Conservation (phyloP, 495 filamentous ascomycete genomes). For the Paragyromitra xinjiangensis region DNA sequence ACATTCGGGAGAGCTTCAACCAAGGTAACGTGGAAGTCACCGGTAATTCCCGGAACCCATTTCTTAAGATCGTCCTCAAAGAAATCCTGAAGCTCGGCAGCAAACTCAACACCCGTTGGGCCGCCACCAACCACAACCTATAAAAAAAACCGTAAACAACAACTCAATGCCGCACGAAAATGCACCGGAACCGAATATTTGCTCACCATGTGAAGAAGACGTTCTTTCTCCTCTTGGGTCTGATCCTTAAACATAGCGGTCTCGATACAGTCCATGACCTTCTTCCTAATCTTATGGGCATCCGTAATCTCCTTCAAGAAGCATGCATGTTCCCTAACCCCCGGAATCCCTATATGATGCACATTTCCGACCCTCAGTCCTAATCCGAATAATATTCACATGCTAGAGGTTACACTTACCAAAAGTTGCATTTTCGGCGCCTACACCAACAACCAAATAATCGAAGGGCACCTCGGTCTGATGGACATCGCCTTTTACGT, state of each 20-base stretch:
- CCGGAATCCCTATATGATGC: conserved; percentile 74
- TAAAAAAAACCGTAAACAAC: conserved; percentile 18
- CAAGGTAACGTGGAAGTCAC: conserved; percentile 95
- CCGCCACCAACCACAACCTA: conserved; percentile 91
- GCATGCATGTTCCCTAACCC: conserved; percentile 92
- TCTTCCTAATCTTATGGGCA: conserved; percentile 93
- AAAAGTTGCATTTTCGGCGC: conserved; percentile 98
- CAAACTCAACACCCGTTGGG: conserved; percentile 97
- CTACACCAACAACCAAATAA: conserved; percentile 96
- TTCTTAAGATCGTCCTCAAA: conserved; percentile 97
- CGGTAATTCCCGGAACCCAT: conserved; percentile 93
- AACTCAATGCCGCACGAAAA: conserved; percentile 21
- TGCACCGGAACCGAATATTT: conserved; percentile 1
- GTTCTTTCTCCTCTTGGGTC: conserved; percentile 84
- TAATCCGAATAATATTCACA: conserved; percentile 19
- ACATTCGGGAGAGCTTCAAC: conserved; percentile 97
- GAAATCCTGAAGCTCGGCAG: conserved; percentile 97
- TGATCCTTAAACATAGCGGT: conserved; percentile 99
- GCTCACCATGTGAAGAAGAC: conserved; percentile 88
- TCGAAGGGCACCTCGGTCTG: conserved; percentile 95
- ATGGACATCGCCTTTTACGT: conserved; percentile 83
- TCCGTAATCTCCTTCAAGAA: conserved; percentile 98
- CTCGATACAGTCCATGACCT: conserved; percentile 99
- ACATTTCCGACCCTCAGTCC: conserved; percentile 33
- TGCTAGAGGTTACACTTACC: conserved; percentile 63